phyloP scores from a whole-genome alignment of 2,329 filamentous ascomycete species.

The Talaromyces verruculosus region DNA sequence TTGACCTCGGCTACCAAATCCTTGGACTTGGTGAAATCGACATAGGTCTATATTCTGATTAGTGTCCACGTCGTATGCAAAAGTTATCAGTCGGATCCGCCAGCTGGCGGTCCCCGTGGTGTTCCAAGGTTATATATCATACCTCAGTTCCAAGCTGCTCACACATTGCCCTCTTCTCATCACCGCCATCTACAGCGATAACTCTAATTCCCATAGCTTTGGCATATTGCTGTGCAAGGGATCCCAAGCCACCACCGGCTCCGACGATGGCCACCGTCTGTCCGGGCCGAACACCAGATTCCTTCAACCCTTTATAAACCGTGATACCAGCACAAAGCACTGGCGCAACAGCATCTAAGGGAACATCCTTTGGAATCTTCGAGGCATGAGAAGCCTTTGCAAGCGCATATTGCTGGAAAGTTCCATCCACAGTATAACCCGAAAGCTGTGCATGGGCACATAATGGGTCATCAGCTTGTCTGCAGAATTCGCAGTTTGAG shows the following conservation, averaged over 20 bases:
- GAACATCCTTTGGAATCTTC: conserved; percentile 72
- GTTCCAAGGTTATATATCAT: not conserved
- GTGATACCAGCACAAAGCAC: conserved; percentile 84
- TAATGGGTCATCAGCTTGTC: conserved; percentile 75
- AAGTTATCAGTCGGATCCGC: not conserved
- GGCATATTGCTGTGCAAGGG: conserved; percentile 80
- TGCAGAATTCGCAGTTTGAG: conserved; percentile 79
- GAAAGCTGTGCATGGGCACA: conserved; percentile 74
- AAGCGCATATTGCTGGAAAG: conserved; percentile 89
- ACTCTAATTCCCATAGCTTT: conserved; percentile 81
- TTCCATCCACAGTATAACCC: conserved; percentile 88
- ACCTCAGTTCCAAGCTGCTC: conserved; percentile 66
- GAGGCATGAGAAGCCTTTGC: conserved; percentile 84
- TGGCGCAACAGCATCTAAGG: conserved; percentile 74
- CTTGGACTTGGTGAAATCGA: conserved; percentile 76
- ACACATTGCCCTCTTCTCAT: conserved; percentile 71
- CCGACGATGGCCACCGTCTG: conserved; percentile 82
- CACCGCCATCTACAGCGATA: conserved; percentile 79
- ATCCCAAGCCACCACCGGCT: conserved; percentile 81
- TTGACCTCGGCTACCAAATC: conserved; percentile 84
- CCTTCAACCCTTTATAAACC: conserved; percentile 86
- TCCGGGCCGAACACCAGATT: conserved; percentile 71
- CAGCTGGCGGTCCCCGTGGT: too few relatives aligned
- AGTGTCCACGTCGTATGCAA: not conserved
- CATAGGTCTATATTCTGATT: conserved; percentile 52